Base-by-base conservation (phyloP, 2,329 filamentous ascomycete genomes). In the Claviceps africana region DNA sequence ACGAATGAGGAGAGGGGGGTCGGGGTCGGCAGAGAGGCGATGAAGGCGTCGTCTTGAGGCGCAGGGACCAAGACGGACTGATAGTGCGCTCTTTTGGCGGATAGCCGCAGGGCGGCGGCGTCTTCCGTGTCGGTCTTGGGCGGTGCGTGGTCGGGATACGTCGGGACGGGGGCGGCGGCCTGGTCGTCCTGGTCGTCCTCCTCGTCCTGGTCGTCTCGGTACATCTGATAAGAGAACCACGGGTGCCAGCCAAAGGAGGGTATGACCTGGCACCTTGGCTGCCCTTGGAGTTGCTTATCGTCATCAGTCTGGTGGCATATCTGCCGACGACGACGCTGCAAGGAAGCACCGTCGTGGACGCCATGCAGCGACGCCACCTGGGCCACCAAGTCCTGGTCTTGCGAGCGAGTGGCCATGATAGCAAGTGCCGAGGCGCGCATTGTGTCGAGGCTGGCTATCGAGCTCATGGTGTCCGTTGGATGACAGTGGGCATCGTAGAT, bases 201-300 rank as follows among this genome's bases (percentile, higher is more conserved):
- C 3, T 25, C 25, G 25, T 25, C 25, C 25, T 25, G 25, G 25
- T 25, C 65, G 64, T 87, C 81, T 60, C 83, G 77, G 61, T 82
- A 88, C 60, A 93, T 75, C 57, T 87, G 82, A 64, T 91, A 74
- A 1, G 86, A 85, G 65, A 90, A 91, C 87, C 87, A 93, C 1
- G 87, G 87, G 63, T 93, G 87, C 85, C 86, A 90, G 21, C 87
- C 87, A 67, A 90, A 91, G n/a, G 82, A 81, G 0, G 87, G 85
- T 3, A 91, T 60, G 50, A 74, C 59, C 22, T 52, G 55, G 54
- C 55, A 58, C 37, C 51, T 43, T 17, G 47, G 44, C 22, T 47
- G 47, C 48, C 51, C 54, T 17, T 25, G 11, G 30, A 7, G 45
- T 10, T 15, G 44, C 33, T 15, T 25, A 43, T 37, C 45, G 30